A percentile compares a stretch with the other conserved stretches of the same genome.
Conservation (phyloP, 176 grass and related monocot species). For the Juncus effusus region DNA sequence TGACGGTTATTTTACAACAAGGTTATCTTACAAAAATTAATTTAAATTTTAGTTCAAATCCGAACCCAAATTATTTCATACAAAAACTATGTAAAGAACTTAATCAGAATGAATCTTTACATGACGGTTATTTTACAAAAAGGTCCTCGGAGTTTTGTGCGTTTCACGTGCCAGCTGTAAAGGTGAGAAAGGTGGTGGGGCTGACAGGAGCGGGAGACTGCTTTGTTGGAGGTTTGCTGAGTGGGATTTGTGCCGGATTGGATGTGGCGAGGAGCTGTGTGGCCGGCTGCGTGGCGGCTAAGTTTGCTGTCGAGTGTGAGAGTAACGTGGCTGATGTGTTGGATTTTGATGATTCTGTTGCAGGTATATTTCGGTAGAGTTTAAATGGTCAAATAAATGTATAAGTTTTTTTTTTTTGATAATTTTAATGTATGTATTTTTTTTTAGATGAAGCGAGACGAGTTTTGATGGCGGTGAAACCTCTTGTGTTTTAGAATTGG, state of each 20-base stretch:
- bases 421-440: no score
- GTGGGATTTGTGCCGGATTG: conserved; percentile 60
- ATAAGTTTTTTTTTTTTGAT: neutral
- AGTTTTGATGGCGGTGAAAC: conserved; percentile 12
- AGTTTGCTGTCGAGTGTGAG: conserved; percentile 79
- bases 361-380: neutral
- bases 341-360: conserved; percentile 3
- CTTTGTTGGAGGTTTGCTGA: conserved; percentile 75
- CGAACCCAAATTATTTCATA: conserved; percentile 19
- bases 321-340: conserved; percentile 59
- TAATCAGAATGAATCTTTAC: conserved; percentile 17
- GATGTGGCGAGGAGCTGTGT: conserved; percentile 66
- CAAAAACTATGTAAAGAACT: conserved; percentile 41
- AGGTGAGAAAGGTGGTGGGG: conserved; percentile 52
- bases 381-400: neutral
- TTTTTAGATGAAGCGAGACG: conserved; percentile 12
- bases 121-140: conserved; percentile 31
- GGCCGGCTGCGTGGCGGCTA: conserved; percentile 65
- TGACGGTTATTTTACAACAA: conserved; percentile 30
- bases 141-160: conserved; percentile 41
- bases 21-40: neutral
- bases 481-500: conserved; percentile 17
- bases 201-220: conserved; percentile 85
- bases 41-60: conserved; percentile 28
- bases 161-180: conserved; percentile 75